These are phyloP conservation scores for Auricularia sp. DNA, from an alignment of 768 basidiomycete species.

Conservation along the genomic window DNA sequence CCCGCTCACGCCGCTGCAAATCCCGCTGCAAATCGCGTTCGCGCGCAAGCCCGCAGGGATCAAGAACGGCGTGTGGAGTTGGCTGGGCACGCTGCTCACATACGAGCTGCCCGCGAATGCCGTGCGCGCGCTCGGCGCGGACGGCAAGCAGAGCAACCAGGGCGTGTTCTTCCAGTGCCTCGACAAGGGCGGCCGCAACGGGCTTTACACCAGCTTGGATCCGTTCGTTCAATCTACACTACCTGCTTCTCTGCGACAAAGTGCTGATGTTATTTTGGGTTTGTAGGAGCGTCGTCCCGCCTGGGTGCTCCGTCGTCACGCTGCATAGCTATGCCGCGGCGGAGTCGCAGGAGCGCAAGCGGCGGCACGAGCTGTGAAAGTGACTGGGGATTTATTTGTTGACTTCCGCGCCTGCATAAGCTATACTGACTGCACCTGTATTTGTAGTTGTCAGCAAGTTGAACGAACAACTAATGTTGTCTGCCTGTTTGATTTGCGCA, in stretches of 20 bases:
- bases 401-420: too few relatives aligned
- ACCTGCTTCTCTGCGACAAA: too few relatives aligned
- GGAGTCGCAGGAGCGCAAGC: not conserved
- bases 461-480: too few relatives aligned
- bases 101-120: not conserved
- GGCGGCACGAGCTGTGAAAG: not conserved
- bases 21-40: not conserved
- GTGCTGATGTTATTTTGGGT: not conserved
- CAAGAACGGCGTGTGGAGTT: not conserved
- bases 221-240: not conserved
- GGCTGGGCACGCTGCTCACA: not conserved
- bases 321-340: not conserved
- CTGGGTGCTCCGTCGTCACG: not conserved
- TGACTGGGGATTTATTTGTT: too few relatives aligned
- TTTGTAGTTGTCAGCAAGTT: too few relatives aligned
- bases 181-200: not conserved
- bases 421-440: too few relatives aligned
- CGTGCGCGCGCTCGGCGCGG: not conserved
- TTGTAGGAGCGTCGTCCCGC: not conserved
- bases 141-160: not conserved
- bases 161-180: constrained; percentile 1
- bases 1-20: not conserved
- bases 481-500: too few relatives aligned
- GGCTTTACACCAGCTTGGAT: not conserved
- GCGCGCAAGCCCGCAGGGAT: not conserved